Evolutionary conservation across 495 filamentous ascomycete species (phyloP).

Genomic region (Platismatia glauca): DNA sequence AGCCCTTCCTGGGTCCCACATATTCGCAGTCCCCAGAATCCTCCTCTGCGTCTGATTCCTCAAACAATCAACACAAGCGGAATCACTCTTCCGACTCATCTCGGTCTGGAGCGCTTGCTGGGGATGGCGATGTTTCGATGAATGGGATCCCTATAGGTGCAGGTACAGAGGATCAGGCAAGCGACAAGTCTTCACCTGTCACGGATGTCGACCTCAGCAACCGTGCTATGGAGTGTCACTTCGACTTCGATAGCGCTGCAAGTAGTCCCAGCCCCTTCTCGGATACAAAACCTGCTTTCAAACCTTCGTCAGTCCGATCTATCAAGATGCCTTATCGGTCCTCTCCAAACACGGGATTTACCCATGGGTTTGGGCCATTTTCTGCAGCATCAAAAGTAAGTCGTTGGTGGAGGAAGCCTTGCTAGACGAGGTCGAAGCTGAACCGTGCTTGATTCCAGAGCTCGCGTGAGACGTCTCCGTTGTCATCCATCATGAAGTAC

Average conservation of each 20-base stretch:
- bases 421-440: not conserved
- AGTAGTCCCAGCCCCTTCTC: constrained; percentile 49
- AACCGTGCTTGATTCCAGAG: constrained; percentile 2
- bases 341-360: not conserved
- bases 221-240: constrained; percentile 53
- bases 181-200: constrained; percentile 5
- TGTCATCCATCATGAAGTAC: not conserved
- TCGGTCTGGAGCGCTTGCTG: constrained; percentile 24
- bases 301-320: constrained; percentile 2
- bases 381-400: constrained; percentile 13
- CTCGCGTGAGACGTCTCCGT: constrained; percentile 5
- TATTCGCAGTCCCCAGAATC: constrained; percentile 12
- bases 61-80: constrained; percentile 32
- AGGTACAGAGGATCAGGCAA: constrained; percentile 5
- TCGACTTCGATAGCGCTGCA: constrained; percentile 62
- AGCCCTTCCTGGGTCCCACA: not conserved
- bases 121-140: constrained; percentile 25
- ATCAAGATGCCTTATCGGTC: constrained; percentile 11
- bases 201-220: constrained; percentile 47
- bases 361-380: constrained; percentile 5
- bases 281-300: not conserved
- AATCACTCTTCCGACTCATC: constrained; percentile 40
- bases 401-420: not conserved
- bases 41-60: constrained; percentile 38
- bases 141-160: constrained; percentile 16